A percentile compares a stretch with the other conserved stretches of the same genome.
Conservation (phyloP, 306 rosid genomes). For the Fagus sylvatica region DNA sequence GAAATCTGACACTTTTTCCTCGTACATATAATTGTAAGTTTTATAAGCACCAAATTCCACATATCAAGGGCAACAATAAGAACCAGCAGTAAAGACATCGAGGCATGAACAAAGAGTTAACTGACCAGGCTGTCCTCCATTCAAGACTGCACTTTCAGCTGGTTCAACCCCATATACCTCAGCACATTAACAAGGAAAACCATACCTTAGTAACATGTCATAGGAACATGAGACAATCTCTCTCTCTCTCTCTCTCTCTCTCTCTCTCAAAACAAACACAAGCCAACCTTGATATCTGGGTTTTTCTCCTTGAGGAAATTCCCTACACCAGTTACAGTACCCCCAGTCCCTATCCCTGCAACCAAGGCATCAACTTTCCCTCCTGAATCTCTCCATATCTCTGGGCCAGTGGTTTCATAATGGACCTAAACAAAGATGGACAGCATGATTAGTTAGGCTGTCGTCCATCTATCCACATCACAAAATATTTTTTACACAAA, state of each 20-base stretch:
- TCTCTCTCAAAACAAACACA: no score
- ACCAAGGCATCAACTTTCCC: slow-evolving; percentile 47
- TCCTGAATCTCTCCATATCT: slow-evolving; percentile 53
- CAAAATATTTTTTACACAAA: not conserved
- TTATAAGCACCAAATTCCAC: not conserved
- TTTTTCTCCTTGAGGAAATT: slow-evolving; percentile 49
- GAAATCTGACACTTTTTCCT: not conserved
- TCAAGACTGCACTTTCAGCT: slow-evolving; percentile 73
- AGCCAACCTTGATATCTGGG: slow-evolving; percentile 43
- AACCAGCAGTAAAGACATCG: not conserved
- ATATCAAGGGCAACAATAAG: not conserved
- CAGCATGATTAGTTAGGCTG: not conserved
- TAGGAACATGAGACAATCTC: not conserved
- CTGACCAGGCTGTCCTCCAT: slow-evolving; percentile 78
- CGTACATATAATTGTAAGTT: not conserved
- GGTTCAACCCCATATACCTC: slow-evolving; percentile 88
- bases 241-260: slow-evolving; percentile 2
- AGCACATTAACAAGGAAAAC: not conserved
- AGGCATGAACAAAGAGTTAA: not conserved
- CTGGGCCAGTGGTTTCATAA: slow-evolving; percentile 50
- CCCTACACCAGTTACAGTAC: slow-evolving; percentile 47
- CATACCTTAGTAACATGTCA: slow-evolving; percentile 1
- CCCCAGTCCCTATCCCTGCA: slow-evolving; percentile 53
- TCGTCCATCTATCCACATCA: not conserved
- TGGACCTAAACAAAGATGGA: slow-evolving; percentile 34